Evolutionary conservation across 1,284 basidiomycete genomes (phyloP), one percentile per base, ranked within the genome.

Genomic region (Ceratobasidium sp.): DNA sequence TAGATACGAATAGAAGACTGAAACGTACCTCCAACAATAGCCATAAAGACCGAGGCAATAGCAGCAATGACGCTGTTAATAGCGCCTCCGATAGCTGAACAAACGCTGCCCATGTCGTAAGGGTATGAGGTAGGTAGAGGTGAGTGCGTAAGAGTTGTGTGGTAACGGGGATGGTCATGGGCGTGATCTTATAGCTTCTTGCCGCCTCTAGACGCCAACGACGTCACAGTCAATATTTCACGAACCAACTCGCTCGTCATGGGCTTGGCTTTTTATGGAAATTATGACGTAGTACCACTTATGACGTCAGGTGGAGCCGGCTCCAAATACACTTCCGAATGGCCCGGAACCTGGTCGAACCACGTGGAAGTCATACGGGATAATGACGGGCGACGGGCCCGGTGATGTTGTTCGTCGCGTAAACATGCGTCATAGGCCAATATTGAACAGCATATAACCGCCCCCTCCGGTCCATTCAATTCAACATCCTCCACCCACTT

Each of bases 381-480:
- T 45, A 14, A 43, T 61, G 59, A 41, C 34, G n/a, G n/a, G n/a
- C n/a, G n/a, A n/a, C n/a, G 39, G 34, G 9, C 9, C 36, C 36
- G 59, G 6, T 43, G 57, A 21, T 58, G 57, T 53, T 28, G 30
- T n/a, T 23, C n/a, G n/a, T n/a, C n/a, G n/a, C 43, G 43, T 45
- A 45, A 45, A 32, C 23, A n/a, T 53, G 50, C 23, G 50, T 53
- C 26, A 53, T 32, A 18, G 50, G 6, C 43, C 9, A 45, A 9
- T 8, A 8, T 18, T 18, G 43, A 45, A 6, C 9, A n/a, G 43
- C 10, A 45, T 45, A 45, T 12, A 45, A 45, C 9, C 43, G 16
- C 43, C 16, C 30, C 28, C 32, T 21, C 30, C 21, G 16, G n/a
- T 79, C 85, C 21, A 76, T 84, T 36, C 76, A 78, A 21, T 82